phyloP scores from a whole-genome alignment of 2,329 filamentous ascomycete species.

The Penicillium aurantiogriseum region DNA sequence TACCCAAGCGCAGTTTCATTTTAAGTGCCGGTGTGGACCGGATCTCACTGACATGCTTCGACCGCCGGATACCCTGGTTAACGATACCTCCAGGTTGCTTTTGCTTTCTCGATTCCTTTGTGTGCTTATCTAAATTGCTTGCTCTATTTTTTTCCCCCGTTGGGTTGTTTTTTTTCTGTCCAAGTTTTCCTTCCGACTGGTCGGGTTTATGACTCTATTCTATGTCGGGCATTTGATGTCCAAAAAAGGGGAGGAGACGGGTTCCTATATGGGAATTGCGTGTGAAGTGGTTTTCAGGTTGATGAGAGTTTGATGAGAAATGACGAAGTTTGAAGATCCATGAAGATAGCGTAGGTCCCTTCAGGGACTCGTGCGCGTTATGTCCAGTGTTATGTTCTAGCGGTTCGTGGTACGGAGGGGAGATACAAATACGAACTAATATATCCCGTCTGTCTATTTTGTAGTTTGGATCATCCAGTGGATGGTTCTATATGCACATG shows the following conservation, averaged over 20 bases:
- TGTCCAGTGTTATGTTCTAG: slow-evolving; percentile 16
- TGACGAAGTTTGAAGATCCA: slow-evolving; percentile 13
- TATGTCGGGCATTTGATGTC: slow-evolving; percentile 16
- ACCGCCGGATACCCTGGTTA: slow-evolving; percentile 23
- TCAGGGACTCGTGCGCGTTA: slow-evolving; percentile 14
- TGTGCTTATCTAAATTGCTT: slow-evolving; percentile 27
- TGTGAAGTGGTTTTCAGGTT: slow-evolving; percentile 7
- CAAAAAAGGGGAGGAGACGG: slow-evolving; percentile 3
- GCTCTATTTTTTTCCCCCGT: slow-evolving; percentile 10
- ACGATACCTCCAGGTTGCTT: slow-evolving; percentile 18
- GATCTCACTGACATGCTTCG: slow-evolving; percentile 17
- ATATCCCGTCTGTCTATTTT: slow-evolving; percentile 7
- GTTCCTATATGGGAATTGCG: slow-evolving; percentile 8
- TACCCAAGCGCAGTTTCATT: slow-evolving; percentile 26
- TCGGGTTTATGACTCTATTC: slow-evolving; percentile 14
- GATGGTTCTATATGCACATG: background rate
- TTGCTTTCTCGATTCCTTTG: slow-evolving; percentile 12
- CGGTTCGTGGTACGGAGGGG: slow-evolving; percentile 11
- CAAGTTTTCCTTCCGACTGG: slow-evolving; percentile 13
- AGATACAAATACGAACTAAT: slow-evolving; percentile 27
- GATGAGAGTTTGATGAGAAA: slow-evolving; percentile 14
- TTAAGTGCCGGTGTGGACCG: slow-evolving; percentile 21
- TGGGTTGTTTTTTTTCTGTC: slow-evolving; percentile 5
- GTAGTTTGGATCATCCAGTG: background rate
- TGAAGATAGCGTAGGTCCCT: slow-evolving; percentile 8